Evolutionary conservation across 2,329 filamentous ascomycete species (phyloP).

Genomic region (Aspergillus piperis): DNA sequence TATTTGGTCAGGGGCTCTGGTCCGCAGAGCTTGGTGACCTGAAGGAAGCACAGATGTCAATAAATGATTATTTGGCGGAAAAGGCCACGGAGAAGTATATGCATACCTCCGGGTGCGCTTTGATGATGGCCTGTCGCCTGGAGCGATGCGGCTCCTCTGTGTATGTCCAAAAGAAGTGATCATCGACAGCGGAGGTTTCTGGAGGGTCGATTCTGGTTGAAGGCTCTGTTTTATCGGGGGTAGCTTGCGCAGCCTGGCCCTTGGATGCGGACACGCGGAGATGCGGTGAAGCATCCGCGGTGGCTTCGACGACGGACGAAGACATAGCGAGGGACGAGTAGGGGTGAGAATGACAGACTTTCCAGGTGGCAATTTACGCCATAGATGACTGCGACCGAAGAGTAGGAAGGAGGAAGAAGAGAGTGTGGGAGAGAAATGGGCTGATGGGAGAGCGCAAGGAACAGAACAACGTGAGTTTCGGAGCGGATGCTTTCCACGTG

Average conservation of each 20-base stretch:
- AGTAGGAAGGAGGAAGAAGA: constrained; percentile 3
- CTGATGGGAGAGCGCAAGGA: constrained; percentile 13
- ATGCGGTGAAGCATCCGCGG: constrained; percentile 29
- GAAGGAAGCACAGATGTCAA: constrained; percentile 17
- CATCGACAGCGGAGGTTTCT: constrained; percentile 38
- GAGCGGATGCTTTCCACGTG: constrained; percentile 39
- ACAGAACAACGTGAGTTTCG: constrained; percentile 24
- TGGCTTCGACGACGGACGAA: constrained; percentile 32
- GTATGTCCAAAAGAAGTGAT: constrained; percentile 96
- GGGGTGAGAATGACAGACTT: not conserved
- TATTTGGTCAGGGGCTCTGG: constrained; percentile 96
- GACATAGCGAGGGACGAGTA: constrained; percentile 25
- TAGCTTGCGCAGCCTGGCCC: constrained; percentile 20
- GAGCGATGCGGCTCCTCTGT: constrained; percentile 96
- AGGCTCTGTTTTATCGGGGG: constrained; percentile 18
- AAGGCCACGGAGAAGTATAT: not conserved
- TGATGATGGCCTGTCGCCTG: constrained; percentile 89
- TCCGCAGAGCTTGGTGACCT: constrained; percentile 96
- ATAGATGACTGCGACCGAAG: constrained; percentile 16
- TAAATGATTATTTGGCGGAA: constrained; percentile 6
- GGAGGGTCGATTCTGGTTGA: constrained; percentile 34
- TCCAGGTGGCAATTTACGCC: constrained; percentile 17
- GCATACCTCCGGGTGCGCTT: constrained; percentile 88
- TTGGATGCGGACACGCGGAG: constrained; percentile 37
- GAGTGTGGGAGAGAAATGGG: constrained; percentile 7